Evolutionary conservation across 805 yeast species (phyloP), one percentile per base, ranked within the genome.

Genomic region (Metschnikowia vanudenii): DNA sequence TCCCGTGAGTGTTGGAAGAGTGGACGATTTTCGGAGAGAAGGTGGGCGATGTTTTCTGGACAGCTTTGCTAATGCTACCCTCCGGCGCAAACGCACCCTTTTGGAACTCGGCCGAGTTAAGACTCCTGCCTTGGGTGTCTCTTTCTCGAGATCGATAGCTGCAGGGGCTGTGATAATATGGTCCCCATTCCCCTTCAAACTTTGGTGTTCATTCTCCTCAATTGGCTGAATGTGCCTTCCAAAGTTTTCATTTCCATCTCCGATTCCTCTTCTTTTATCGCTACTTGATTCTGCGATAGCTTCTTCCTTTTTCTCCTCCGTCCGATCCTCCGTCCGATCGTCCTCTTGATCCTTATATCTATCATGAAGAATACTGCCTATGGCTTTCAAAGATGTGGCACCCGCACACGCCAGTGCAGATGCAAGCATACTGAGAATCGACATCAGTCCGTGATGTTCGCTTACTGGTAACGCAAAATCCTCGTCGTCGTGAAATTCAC

Each of bases 321-420:
- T 32, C 35, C 19, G n/a, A n/a, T n/a, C n/a, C n/a, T n/a, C n/a
- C n/a, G n/a, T n/a, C n/a, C n/a, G n/a, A n/a, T 29, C 37, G 22
- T 5, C 17, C 19, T 35, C 37, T 7, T 20, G 41, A 14, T 35
- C 35, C 6, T 29, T 37, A 22, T 41, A 34, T 9, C 42, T 33
- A 24, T 50, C 50, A 13, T 50, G 44, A 9, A 50, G 37, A 17
- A 46, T 43, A 22, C 45, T 50, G 12, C 49, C 45, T 22, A 51
- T 40, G 5, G 46, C 44, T 33, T 47, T 46, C 17, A 55, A 44
- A 16, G 53, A 39, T 1, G 59, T 57, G 7, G 62, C 41, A 1
- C 69, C 73, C 0, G 69, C 53, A 44, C 54, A 61, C 5, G 68
- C 57, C 37, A 60, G 61, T 0, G 70, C 60, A 1, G 71, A 57